These are phyloP conservation scores for Hsuehochloa calcarea DNA, from an alignment of 176 grass and related monocot genomes.

Conservation along the genomic window DNA sequence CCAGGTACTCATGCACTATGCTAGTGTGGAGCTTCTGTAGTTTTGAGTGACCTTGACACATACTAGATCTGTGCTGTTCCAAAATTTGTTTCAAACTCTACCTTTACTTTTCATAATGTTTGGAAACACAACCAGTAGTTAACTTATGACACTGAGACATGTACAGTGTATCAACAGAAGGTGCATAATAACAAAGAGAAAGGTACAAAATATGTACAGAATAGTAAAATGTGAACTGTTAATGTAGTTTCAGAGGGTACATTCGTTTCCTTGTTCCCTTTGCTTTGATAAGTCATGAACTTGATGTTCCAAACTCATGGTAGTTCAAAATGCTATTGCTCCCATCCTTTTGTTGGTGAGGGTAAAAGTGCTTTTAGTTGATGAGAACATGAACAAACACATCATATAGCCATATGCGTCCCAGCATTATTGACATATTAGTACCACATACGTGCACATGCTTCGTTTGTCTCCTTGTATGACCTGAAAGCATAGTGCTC, in stretches of 20 bases:
- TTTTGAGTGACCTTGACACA: neutral
- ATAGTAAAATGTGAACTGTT: neutral
- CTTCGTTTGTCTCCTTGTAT: neutral
- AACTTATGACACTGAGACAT: neutral
- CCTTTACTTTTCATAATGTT: conserved; percentile 6
- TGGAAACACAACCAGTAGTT: neutral
- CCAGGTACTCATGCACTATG: conserved; percentile 42
- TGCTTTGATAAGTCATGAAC: neutral
- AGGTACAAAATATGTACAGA: neutral
- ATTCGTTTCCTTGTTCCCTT: neutral
- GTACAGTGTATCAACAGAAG: neutral
- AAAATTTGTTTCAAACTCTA: conserved; percentile 11
- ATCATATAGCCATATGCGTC: neutral
- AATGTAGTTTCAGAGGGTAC: neutral
- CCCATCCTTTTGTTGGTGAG: neutral
- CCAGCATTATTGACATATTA: neutral
- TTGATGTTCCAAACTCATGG: conserved; percentile 6
- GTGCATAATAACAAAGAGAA: neutral
- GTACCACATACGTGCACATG: neutral
- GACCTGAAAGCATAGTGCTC: neutral
- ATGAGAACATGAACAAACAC: neutral
- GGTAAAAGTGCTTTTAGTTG: neutral
- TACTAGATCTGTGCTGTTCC: neutral
- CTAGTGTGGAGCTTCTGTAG: conserved; percentile 21
- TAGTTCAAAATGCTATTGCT: neutral